Evolutionary conservation across 306 rosid species (phyloP).

Genomic region (Casuarina glauca): DNA sequence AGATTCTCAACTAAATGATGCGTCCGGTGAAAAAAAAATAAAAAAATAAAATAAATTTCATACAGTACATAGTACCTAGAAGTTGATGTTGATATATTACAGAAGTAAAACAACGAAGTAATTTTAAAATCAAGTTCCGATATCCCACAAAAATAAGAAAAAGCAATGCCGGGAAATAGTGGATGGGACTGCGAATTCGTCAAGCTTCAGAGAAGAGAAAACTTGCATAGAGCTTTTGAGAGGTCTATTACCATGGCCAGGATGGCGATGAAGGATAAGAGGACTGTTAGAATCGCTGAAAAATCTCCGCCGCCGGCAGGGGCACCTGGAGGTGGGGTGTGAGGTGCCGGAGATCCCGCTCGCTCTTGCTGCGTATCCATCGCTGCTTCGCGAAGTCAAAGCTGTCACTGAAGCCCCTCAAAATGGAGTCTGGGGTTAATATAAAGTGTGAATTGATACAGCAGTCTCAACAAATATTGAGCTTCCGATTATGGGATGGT

Average conservation of each 20-base stretch:
- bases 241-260: conserved; percentile 44
- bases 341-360: conserved; percentile 26
- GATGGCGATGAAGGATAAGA: conserved; percentile 45
- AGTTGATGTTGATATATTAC: too few species aligned
- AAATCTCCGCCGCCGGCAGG: conserved; percentile 20
- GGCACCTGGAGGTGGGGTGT: conserved; percentile 19
- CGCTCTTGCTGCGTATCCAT: conserved; percentile 60
- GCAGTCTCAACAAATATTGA: too few species aligned
- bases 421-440: too few species aligned
- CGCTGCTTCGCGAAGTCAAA: conserved; percentile 7
- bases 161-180: neutral
- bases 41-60: too few species aligned
- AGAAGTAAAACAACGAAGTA: too few species aligned
- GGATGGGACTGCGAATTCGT: neutral
- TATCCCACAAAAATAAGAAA: neutral
- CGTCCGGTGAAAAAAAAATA: too few species aligned
- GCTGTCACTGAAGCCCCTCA: neutral
- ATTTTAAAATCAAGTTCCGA: too few species aligned
- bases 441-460: too few species aligned
- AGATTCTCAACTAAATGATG: too few species aligned
- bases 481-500: too few species aligned
- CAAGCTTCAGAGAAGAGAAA: neutral
- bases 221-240: neutral
- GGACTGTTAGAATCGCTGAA: conserved; percentile 28
- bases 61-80: too few species aligned